Evolutionary conservation across 2,329 filamentous ascomycete species (phyloP), one percentile per base, ranked within the genome.

Genomic region (Fusarium sp.): DNA sequence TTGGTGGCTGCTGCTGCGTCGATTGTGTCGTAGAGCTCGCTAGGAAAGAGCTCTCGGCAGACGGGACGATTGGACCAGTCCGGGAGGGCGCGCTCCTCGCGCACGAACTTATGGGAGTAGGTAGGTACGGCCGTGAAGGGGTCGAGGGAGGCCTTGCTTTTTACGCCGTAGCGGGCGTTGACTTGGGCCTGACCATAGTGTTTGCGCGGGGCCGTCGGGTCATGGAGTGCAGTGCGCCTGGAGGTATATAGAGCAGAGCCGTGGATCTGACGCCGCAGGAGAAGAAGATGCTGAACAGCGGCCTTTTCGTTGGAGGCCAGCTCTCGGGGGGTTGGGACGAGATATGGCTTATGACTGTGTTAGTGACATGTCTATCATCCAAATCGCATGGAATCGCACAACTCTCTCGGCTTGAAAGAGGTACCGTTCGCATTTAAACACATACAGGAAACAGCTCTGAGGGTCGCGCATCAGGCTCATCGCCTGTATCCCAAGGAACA

Each of bases 371-470:
- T 12, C 46, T 34, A 6, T 15, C 11, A 8, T 36, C 10, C 13
- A 18, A 30, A 23, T 23, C 23, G 23, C 23, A 23, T 23, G 23
- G 23, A 4, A 23, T 23, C 23, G 23, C 23, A 23, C 5, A 23
- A 23, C 23, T 23, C 23, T 23, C 23, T 23, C 23, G 4, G 23
- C 23, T 23, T 23, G 23, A 23, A 23, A 23, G 23, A 23, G 23
- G 23, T 5, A 23, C 28, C 4, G 28, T 12, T 3, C 7, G 2
- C 10, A 13, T 1, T 23, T 23, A 5, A 6, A 34, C 48, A 73
- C 84, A 64, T 77, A 88, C 87, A 0, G 88, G 88, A 65, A 90
- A 90, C 10, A 88, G 84, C 70, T 90, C 88, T n/a, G 86, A 86
- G 7, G 88, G 88, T 34, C 86, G 82, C 54, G 84, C 84, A 75